Base-by-base conservation (phyloP, 176 grass and related monocot species). In the Poa pratensis region DNA sequence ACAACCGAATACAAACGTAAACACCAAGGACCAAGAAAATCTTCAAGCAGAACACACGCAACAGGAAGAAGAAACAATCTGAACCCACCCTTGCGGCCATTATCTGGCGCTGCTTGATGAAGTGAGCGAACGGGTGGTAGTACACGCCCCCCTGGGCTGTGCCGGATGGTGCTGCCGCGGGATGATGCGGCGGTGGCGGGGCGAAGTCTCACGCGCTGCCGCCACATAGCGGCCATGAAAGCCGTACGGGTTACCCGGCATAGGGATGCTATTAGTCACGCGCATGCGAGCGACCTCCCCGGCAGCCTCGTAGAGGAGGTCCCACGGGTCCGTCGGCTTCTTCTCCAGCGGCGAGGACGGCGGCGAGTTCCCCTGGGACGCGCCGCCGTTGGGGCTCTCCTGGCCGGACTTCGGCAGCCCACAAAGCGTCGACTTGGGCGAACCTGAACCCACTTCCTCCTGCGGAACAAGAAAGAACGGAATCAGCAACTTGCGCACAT, bases 361-460 rank as follows among this genome's bases (percentile, higher is more conserved):
- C 22, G 93, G 93, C 0, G 96, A 99, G 63, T 85, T 93, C 0
- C 91, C 90, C 72, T 91, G 86, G 1, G 97, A 99, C 4, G 81
- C 76, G 0, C 35, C 86, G 30, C 90, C 88, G 60, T 83, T 85
- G 0, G 97, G 93, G 72, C 86, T 99, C 57, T 90, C 92, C 24
- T 91, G 92, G 13, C 83, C 88, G 0, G 93, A 95, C 28, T 83
- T 71, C 0, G 88, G 89, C n/a, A 87, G 79, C 2, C 78, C 78
- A 11, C 72, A 96, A 0, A 99, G 64, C 39, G 97, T 96, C 6
- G 97, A 96, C 35, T 99, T 92, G 0, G 94, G 97, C 20, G 94
- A 99, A 14, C 74, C 79, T 3, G 49, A 51, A 73, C 77, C 76
- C 43, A 62, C 75, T 40, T 82, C 77, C 2, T 39, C 73, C 93